Base-by-base conservation (phyloP, 1,139 yeast genomes). In the Geotrichum fermentans region DNA sequence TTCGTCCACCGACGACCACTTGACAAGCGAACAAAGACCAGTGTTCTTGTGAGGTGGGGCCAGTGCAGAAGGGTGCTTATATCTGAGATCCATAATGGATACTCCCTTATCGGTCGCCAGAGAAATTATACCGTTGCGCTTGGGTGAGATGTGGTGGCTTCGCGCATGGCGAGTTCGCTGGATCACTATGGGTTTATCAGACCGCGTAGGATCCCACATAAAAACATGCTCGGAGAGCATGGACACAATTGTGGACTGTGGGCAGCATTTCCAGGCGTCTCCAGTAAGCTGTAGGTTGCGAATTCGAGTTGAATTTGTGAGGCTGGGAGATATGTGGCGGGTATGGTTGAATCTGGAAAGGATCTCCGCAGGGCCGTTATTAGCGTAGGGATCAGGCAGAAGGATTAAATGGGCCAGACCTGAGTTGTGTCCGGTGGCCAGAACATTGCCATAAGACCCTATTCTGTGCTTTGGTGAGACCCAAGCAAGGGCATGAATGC, bases 291-390 rank as follows among this genome's bases (percentile, higher is more conserved):
- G 65, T 10, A 75, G 54, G 39, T 69, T 62, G 40, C 67, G 61
- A 43, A 77, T 69, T 13, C 73, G 48, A 45, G 66, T 47, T 54
- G 65, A 36, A 8, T 60, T 57, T 16, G 50, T 51, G 16, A 28
- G 24, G 5, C 56, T 55, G 3, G 50, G 36, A 16, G 63, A 68
- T 34, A 82, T 61, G 58, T 83, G 87, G 56, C 80, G 80, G 47
- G 76, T 69, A 65, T 86, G 95, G 64, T 84, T 83, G 67, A 82
- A 85, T 41, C 92, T 70, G 62, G 82, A 82, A 56, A 83, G 69
- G 17, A 86, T 82, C 61, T 81, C 87, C 0, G 95, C 95, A 32
- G 79, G 74, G 38, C 71, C 74, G 26, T 71, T 71, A 16, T 69
- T 71, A 28, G 64, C 61, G 50, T 64, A 57, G n/a, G 75, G 64